Percentiles rank a stretch among this genome's conserved stretches.
phyloP scores from a whole-genome alignment of 164 flowering plant species.

The Piper longum region DNA sequence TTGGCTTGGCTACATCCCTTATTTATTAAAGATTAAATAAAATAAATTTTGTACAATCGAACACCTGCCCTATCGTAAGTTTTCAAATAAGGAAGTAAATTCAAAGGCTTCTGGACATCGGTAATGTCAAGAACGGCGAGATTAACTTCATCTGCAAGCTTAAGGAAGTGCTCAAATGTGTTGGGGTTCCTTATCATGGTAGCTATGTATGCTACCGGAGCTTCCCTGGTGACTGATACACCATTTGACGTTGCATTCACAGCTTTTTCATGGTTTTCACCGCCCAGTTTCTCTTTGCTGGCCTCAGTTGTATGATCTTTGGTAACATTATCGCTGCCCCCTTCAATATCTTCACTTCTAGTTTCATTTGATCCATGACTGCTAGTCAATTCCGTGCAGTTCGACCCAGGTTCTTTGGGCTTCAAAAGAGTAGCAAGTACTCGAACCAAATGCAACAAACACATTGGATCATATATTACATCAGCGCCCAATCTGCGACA shows the following conservation, averaged over 20 bases:
- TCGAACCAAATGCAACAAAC: slow-evolving; percentile 71
- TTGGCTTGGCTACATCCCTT: no score
- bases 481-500: slow-evolving; percentile 82
- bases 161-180: slow-evolving; percentile 53
- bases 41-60: slow-evolving; percentile 15
- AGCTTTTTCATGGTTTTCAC: not conserved
- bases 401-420: slow-evolving; percentile 6
- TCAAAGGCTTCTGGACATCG: slow-evolving; percentile 22
- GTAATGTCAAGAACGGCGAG: slow-evolving; percentile 51
- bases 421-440: slow-evolving; percentile 39
- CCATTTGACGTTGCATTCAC: not conserved
- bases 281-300: not conserved
- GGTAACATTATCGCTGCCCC: not conserved
- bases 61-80: slow-evolving; percentile 49
- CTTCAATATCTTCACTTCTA: not conserved
- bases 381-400: not conserved
- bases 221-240: slow-evolving; percentile 1
- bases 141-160: slow-evolving; percentile 32
- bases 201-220: slow-evolving; percentile 63
- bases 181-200: slow-evolving; percentile 65
- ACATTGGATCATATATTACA: slow-evolving; percentile 70
- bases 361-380: not conserved
- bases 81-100: slow-evolving; percentile 65
- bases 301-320: not conserved
- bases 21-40: no score